phyloP scores from a whole-genome alignment of 75 land plant species.

The Chamaecyparis obtusa region DNA sequence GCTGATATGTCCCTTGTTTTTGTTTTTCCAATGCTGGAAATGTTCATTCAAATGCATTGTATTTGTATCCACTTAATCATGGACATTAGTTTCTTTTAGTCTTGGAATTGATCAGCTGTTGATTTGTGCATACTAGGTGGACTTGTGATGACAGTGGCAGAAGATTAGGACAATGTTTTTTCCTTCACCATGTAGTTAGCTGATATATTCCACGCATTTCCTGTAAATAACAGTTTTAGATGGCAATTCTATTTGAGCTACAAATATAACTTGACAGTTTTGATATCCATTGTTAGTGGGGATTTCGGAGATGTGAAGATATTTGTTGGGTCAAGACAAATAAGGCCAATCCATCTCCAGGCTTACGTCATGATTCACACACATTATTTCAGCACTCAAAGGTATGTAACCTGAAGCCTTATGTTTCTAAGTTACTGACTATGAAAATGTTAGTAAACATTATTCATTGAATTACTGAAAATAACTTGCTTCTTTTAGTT shows the following conservation, averaged over 20 bases:
- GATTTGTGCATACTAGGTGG: no score
- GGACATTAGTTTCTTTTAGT: no score
- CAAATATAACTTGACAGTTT: background rate
- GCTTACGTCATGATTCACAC: conserved; percentile 91
- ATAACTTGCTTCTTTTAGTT: background rate
- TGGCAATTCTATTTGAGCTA: background rate
- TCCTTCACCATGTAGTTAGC: no score
- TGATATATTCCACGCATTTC: no score
- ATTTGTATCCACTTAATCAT: no score
- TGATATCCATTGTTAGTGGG: conserved; percentile 69
- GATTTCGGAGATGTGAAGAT: conserved; percentile 98
- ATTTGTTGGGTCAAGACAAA: conserved; percentile 99
- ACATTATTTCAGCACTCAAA: conserved; percentile 97
- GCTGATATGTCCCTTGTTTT: no score
- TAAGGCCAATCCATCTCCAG: conserved; percentile 85
- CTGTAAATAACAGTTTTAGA: background rate
- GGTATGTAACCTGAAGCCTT: conserved; percentile 31
- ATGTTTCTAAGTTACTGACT: background rate
- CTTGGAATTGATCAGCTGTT: no score
- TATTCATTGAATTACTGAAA: background rate
- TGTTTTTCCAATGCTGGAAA: no score
- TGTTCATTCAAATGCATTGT: no score
- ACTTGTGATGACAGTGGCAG: no score
- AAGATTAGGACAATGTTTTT: no score
- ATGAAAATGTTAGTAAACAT: background rate